Evolutionary conservation across 768 basidiomycete genomes (phyloP), one percentile per base, ranked within the genome.

Genomic region (Collybia sordida): DNA sequence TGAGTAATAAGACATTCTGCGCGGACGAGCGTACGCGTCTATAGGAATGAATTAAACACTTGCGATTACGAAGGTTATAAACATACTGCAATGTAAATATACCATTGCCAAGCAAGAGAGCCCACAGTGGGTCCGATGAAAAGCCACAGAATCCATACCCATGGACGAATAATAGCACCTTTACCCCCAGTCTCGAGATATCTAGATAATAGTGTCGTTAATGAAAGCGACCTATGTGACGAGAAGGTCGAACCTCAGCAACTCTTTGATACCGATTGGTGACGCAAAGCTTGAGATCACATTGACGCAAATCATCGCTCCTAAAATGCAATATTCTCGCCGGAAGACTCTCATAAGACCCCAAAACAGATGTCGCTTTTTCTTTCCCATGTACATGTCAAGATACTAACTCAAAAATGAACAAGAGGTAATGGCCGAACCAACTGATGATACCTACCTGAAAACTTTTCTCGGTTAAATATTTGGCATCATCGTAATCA

Each of bases 71-170:
- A 12, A 34, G 22, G 19, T n/a, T 28, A 37, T 17, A 7, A 54
- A 59, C 63, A 23, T 51, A 67, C 86, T 65, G 68, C 63, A 22
- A 74, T 63, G 58, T 70, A 82, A 31, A 75, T 67, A 56, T 85
- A 88, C 65, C 72, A 74, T 54, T 88, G 81, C 48, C 77, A 72
- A 23, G 67, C 55, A 6, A 85, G 19, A 4, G 76, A 68, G 11
- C 63, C 67, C 8, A 75, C 0, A 3, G 71, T 59, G 11, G 81
- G 78, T 11, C 80, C 81, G 4, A 77, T 41, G 52, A 82, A 75
- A 11, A 84, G 67, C 59, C 69, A 67, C 0, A 65, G 25, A 12
- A 88, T 77, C 86, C 87, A 90, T 6, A 88, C 77, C 80, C 86
- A 88, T 1, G 88, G 88, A 28, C 76, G 75, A 24, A 85, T 64